Conservation (phyloP, 164 flowering plant genomes). For the Taxillus chinensis region DNA sequence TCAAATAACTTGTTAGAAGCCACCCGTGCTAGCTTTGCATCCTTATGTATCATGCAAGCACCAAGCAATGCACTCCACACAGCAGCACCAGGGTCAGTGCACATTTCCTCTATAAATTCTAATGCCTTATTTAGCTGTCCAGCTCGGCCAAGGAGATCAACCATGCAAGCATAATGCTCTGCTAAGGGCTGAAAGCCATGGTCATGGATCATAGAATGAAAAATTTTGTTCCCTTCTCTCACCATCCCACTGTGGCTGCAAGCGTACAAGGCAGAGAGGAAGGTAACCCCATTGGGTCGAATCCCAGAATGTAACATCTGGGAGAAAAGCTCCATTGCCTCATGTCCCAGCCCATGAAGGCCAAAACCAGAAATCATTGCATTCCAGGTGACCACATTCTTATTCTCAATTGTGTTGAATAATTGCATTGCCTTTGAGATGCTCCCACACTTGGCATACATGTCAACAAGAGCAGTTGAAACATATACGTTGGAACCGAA, state of each 20-base stretch:
- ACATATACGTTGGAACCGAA: background rate
- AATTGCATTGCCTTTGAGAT: background rate
- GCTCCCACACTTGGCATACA: background rate
- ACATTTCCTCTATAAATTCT: background rate
- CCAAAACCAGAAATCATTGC: background rate
- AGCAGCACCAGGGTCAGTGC: background rate
- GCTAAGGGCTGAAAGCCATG: background rate
- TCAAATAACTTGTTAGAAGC: slow-evolving; percentile 73
- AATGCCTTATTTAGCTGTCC: background rate
- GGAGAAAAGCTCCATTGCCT: background rate
- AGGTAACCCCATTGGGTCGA: background rate
- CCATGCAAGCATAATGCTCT: background rate
- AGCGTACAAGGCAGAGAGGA: background rate
- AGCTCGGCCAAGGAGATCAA: background rate
- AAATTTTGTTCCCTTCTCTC: background rate
- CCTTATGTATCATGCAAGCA: slow-evolving; percentile 79
- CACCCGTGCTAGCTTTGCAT: slow-evolving; percentile 46
- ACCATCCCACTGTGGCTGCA: background rate
- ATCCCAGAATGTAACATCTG: background rate
- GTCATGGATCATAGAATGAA: background rate
- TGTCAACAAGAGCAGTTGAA: background rate
- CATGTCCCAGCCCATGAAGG: background rate
- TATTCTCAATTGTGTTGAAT: background rate
- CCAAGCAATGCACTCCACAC: slow-evolving; percentile 44
- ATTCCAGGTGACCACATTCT: background rate